A percentile compares a stretch with the other conserved stretches of the same genome.
Conservation (phyloP, 495 filamentous ascomycete genomes). For the Lasiosphaeria miniovina region DNA sequence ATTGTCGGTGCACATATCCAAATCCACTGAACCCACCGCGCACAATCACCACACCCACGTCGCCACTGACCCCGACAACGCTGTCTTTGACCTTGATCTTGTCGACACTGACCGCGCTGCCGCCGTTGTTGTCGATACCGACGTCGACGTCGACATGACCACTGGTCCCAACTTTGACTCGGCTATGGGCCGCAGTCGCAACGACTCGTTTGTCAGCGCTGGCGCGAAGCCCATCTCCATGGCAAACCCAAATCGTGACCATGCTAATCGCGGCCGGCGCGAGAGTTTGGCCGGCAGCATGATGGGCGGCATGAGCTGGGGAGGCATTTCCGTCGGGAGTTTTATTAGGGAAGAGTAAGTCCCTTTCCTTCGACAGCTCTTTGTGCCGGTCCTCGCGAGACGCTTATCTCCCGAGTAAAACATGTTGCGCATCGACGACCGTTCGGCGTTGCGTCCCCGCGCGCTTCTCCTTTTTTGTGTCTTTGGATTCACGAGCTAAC, state of each 20-base stretch:
- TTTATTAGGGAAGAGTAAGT: slow-evolving; percentile 99
- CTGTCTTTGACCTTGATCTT: slow-evolving; percentile 17
- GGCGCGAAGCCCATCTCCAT: slow-evolving; percentile 86
- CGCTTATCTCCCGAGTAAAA: background rate
- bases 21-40: slow-evolving; percentile 20
- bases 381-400: slow-evolving; percentile 8
- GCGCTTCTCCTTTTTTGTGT: background rate
- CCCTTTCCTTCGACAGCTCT: slow-evolving; percentile 12
- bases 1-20: background rate
- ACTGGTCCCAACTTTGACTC: slow-evolving; percentile 58
- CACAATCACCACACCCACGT: slow-evolving; percentile 5
- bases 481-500: slow-evolving; percentile 18
- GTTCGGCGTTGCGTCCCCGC: background rate
- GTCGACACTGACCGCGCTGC: slow-evolving; percentile 29
- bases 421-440: slow-evolving; percentile 16
- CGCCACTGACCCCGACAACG: slow-evolving; percentile 29
- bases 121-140: slow-evolving; percentile 18
- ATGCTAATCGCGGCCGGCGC: slow-evolving; percentile 60
- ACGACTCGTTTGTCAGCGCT: slow-evolving; percentile 76
- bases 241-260: slow-evolving; percentile 69
- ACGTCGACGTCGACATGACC: slow-evolving; percentile 57
- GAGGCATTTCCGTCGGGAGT: slow-evolving; percentile 91
- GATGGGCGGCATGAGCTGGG: slow-evolving; percentile 95
- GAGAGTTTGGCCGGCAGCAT: slow-evolving; percentile 87
- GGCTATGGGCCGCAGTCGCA: slow-evolving; percentile 50